phyloP scores from a whole-genome alignment of 2,329 filamentous ascomycete genomes.

The Cercospora janseana region DNA sequence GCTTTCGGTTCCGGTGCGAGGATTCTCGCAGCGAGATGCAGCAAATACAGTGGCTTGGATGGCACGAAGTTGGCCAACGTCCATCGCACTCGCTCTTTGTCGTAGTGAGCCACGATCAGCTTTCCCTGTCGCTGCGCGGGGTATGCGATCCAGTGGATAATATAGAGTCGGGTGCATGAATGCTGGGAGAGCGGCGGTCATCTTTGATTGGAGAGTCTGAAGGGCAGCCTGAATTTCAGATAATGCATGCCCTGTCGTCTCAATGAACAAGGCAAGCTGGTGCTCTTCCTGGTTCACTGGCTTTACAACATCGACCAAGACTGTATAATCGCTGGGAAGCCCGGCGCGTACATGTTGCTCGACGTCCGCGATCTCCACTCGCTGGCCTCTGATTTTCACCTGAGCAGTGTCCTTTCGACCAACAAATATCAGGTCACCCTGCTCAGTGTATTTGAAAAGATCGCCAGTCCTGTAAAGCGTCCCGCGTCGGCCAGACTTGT shows the following conservation, averaged over 20 bases:
- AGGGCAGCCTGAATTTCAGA: conserved; percentile 50
- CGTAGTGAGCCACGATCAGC: conserved; percentile 11
- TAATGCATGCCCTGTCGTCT: conserved; percentile 3
- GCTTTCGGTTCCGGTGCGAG: conserved; percentile 3
- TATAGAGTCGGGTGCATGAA: conserved; percentile 16
- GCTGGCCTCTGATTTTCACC: conserved; percentile 65
- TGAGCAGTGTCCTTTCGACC: conserved; percentile 59
- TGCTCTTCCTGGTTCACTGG: neutral
- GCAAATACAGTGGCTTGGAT: conserved; percentile 6
- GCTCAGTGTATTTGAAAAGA: conserved; percentile 54
- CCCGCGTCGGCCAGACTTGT: conserved; percentile 40
- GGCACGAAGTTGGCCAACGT: conserved; percentile 5
- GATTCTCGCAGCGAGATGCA: conserved; percentile 1
- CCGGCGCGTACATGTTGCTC: conserved; percentile 36
- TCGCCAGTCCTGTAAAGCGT: conserved; percentile 62
- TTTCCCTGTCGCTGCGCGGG: conserved; percentile 48
- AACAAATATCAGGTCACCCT: conserved; percentile 57
- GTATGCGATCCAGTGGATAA: conserved; percentile 42
- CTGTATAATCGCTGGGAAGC: conserved; percentile 39
- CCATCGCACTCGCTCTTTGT: conserved; percentile 7
- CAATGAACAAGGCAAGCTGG: conserved; percentile 12
- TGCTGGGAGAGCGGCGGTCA: conserved; percentile 31
- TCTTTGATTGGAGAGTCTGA: conserved; percentile 23
- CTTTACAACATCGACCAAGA: conserved; percentile 9
- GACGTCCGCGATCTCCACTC: conserved; percentile 59